Conservation (phyloP, 2,329 filamentous ascomycete genomes). For the Clonostachys sp. region DNA sequence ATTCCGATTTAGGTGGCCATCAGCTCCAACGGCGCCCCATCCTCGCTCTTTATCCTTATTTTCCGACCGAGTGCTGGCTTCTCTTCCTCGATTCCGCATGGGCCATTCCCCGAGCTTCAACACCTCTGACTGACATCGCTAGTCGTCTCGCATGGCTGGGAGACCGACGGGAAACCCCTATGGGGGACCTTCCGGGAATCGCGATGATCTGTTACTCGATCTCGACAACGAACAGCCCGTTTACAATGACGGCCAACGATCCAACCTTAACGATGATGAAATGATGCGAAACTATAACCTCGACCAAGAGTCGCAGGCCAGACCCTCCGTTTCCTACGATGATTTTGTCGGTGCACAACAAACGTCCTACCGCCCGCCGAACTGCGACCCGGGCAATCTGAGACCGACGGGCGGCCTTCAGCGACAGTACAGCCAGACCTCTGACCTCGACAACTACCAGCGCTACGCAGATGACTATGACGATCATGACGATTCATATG, state of each 20-base stretch:
- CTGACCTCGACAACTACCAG: slow-evolving; percentile 82
- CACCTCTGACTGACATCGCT: slow-evolving; percentile 22
- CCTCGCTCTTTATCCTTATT: not conserved
- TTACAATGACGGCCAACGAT: slow-evolving; percentile 73
- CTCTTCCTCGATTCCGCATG: slow-evolving; percentile 21
- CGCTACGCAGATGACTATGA: slow-evolving; percentile 87
- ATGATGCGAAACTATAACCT: slow-evolving; percentile 72
- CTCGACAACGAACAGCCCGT: slow-evolving; percentile 65
- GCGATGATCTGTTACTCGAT: slow-evolving; percentile 66
- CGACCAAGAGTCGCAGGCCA: slow-evolving; percentile 58
- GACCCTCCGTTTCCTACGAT: slow-evolving; percentile 90
- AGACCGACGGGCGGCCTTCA: slow-evolving; percentile 37
- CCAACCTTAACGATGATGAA: slow-evolving; percentile 77
- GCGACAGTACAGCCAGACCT: slow-evolving; percentile 66
- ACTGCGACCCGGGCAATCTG: not conserved
- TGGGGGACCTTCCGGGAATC: slow-evolving; percentile 40
- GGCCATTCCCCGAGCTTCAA: slow-evolving; percentile 16
- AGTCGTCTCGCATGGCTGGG: slow-evolving; percentile 56
- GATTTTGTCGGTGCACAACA: slow-evolving; percentile 72
- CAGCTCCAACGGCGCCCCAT: too few relatives aligned
- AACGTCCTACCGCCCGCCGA: slow-evolving; percentile 2
- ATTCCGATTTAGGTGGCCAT: not conserved
- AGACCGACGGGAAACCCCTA: slow-evolving; percentile 43
- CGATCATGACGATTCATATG: slow-evolving; percentile 70
- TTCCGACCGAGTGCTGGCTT: not conserved